These are phyloP conservation scores for Truncatella angustata DNA, from an alignment of 2,329 filamentous ascomycete species.

Conservation along the genomic window DNA sequence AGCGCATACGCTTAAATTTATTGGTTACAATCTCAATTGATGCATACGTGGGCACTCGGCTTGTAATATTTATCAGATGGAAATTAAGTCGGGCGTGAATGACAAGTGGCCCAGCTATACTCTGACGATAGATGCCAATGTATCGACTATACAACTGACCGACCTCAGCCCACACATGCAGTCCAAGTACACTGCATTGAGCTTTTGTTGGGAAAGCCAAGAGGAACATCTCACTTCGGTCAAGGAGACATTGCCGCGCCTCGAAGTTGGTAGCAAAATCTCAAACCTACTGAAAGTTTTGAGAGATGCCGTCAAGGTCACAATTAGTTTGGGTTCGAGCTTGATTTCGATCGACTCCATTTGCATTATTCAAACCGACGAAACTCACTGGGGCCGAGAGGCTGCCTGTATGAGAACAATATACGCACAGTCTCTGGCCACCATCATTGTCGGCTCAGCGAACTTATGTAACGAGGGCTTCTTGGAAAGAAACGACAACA, in stretches of 20 bases:
- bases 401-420: constrained; percentile 17
- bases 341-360: constrained; percentile 16
- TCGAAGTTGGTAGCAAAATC: background rate
- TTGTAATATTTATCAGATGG: no score
- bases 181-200: constrained; percentile 6
- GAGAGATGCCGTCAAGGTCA: constrained; percentile 7
- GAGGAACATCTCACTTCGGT: background rate
- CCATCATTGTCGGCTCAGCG: constrained; percentile 12
- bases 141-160: background rate
- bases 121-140: no score
- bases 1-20: no score
- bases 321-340: background rate
- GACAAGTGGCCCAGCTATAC: no score
- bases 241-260: background rate
- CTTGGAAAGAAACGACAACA: background rate
- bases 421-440: constrained; percentile 15
- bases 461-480: constrained; percentile 6
- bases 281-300: constrained; percentile 10
- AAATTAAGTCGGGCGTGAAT: no score
- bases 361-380: constrained; percentile 16
- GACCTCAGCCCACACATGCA: background rate
- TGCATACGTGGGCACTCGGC: no score
- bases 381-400: constrained; percentile 13
- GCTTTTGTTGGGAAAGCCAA: constrained; percentile 11
- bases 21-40: no score